These are phyloP conservation scores for Rachicladosporium sp. DNA, from an alignment of 2,329 filamentous ascomycete genomes.

Conservation along the genomic window DNA sequence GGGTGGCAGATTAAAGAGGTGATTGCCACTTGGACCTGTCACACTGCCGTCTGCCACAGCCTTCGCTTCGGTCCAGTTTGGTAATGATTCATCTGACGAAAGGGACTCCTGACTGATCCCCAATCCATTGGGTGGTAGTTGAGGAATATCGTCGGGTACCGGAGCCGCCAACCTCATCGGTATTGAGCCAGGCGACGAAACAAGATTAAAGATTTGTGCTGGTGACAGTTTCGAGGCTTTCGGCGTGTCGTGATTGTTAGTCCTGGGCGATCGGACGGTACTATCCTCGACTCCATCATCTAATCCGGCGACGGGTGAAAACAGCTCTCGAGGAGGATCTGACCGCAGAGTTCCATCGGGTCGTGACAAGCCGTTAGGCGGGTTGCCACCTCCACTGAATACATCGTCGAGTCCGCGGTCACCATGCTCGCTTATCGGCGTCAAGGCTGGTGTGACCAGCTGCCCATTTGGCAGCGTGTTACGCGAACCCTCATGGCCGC, in stretches of 20 bases:
- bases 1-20: not conserved
- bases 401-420: slow-evolving; percentile 2
- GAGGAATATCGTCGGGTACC: slow-evolving; percentile 23
- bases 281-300: not conserved
- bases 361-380: too few species aligned
- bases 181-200: slow-evolving; percentile 42
- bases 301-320: too few species aligned
- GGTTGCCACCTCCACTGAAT: too few species aligned
- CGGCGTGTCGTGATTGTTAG: slow-evolving; percentile 5
- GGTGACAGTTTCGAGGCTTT: slow-evolving; percentile 40
- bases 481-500: not conserved
- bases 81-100: not conserved
- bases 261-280: slow-evolving; percentile 1
- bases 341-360: too few species aligned
- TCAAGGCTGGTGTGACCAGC: slow-evolving; percentile 18
- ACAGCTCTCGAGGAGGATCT: too few species aligned
- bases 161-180: slow-evolving; percentile 33
- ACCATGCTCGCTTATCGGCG: slow-evolving; percentile 18
- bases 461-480: slow-evolving; percentile 7
- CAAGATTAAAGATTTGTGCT: slow-evolving; percentile 43
- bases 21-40: too few species aligned
- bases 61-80: not conserved
- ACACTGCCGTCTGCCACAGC: not conserved
- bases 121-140: slow-evolving; percentile 2
- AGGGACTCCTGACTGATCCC: not conserved